Conservation (phyloP, 768 basidiomycete genomes). For the Dacryopinax spathularia region DNA sequence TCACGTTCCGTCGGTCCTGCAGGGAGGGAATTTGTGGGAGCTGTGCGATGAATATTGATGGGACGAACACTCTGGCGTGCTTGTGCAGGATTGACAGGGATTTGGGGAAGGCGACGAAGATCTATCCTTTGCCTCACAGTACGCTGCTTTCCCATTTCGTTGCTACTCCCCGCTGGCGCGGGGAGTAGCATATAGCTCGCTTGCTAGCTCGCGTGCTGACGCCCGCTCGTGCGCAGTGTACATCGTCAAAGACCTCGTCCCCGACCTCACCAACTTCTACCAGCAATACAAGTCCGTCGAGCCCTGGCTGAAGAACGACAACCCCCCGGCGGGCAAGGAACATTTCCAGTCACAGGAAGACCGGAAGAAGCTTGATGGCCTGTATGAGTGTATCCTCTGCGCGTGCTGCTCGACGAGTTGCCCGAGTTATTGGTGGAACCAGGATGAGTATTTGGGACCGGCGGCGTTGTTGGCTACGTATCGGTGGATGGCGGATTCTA, state of each 20-base stretch:
- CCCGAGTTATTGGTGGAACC: slow-evolving; percentile 99
- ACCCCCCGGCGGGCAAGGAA: slow-evolving; percentile 67
- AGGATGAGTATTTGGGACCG: slow-evolving; percentile 94
- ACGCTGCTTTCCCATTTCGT: slow-evolving; percentile 23
- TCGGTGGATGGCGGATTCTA: slow-evolving; percentile 94
- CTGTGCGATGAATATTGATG: slow-evolving; percentile 98
- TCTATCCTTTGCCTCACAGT: slow-evolving; percentile 98
- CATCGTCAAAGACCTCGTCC: slow-evolving; percentile 96
- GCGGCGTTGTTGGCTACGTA: slow-evolving; percentile 95
- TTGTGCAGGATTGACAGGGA: slow-evolving; percentile 85
- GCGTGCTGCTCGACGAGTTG: slow-evolving; percentile 97
- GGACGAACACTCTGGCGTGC: slow-evolving; percentile 95
- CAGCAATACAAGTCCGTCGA: slow-evolving; percentile 99
- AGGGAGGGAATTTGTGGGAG: slow-evolving; percentile 94
- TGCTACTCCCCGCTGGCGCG: no score
- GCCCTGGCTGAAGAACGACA: slow-evolving; percentile 89
- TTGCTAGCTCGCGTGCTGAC: slow-evolving; percentile 3
- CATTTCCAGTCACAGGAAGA: slow-evolving; percentile 83
- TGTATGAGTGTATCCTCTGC: slow-evolving; percentile 96
- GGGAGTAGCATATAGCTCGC: neutral
- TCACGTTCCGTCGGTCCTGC: slow-evolving; percentile 90
- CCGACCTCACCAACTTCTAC: slow-evolving; percentile 82
- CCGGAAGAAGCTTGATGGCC: slow-evolving; percentile 85
- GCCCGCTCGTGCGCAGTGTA: slow-evolving; percentile 54
- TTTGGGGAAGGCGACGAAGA: slow-evolving; percentile 57